Evolutionary conservation across 208 protist species (phyloP), one percentile per base, ranked within the genome.

Genomic region (Trypanosoma brucei): DNA sequence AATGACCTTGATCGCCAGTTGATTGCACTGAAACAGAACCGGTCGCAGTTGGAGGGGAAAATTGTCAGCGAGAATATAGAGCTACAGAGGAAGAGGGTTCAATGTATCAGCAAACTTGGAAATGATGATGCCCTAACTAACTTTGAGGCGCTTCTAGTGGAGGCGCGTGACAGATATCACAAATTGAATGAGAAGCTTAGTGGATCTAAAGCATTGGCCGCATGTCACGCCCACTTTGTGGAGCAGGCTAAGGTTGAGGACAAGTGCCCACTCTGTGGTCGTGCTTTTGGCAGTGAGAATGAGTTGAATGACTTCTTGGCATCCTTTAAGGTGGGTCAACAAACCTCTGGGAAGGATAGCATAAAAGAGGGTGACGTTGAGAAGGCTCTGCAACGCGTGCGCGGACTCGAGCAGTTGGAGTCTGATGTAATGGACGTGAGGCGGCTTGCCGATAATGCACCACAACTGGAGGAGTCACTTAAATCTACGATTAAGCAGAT

Each of bases 181-280:
- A 46, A 56, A 37, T 40, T 68, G n/a, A 68, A 48, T 49, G 68
- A 83, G 54, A 53, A 68, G 44, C 60, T 49, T 46, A 76, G 84
- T 49, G 76, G 76, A 9, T 36, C 77, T 9, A 68, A 84, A 72
- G 76, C 79, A 1, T 69, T 88, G 45, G 54, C 70, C 8, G 65
- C 67, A n/a, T 88, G 82, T 67, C 84, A 87, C 64, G 59, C 70
- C 34, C 75, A 87, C 7, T 92, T 85, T 57, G 58, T 78, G 30
- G 72, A 71, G 36, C 58, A 78, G 7, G 81, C 86, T 30, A 65
- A 67, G 57, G 55, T 37, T 46, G 55, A 67, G n/a, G 77, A 70
- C 36, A 70, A 46, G 50, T 93, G 86, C 49, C 74, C 76, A 3
- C 71, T 90, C 40, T 93, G 86, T 58, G 81, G 83, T 50, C 80